Percentiles rank a stretch among this genome's conserved stretches.
Conservation (phyloP, 2,329 filamentous ascomycete genomes). For the Hypomyces perniciosus region DNA sequence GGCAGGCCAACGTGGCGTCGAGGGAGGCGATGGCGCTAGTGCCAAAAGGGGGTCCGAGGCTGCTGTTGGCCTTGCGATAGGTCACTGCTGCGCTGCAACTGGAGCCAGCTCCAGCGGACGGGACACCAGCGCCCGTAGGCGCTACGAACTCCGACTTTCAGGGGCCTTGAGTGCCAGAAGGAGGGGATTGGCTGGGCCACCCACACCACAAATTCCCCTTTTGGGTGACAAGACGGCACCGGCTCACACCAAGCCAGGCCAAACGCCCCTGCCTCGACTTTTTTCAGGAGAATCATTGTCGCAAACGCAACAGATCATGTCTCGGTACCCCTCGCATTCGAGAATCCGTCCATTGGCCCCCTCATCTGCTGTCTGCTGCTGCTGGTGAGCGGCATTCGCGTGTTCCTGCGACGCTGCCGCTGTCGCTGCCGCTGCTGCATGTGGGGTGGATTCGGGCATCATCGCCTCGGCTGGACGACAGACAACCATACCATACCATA, state of each 20-base stretch:
- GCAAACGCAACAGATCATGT: slow-evolving; percentile 33
- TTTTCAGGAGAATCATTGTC: slow-evolving; percentile 7
- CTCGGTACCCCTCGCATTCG: slow-evolving; percentile 23
- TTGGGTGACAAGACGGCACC: slow-evolving; percentile 5
- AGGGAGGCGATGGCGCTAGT: background rate
- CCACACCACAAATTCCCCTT: slow-evolving; percentile 12
- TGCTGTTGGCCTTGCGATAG: background rate
- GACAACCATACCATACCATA: background rate
- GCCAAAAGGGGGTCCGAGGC: background rate
- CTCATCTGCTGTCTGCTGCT: slow-evolving; percentile 5
- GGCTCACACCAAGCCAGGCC: slow-evolving; percentile 4
- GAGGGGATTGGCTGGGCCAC: slow-evolving; percentile 1
- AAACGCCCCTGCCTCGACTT: slow-evolving; percentile 7
- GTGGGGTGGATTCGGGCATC: slow-evolving; percentile 3
- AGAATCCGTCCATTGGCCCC: slow-evolving; percentile 10
- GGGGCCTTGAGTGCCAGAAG: background rate
- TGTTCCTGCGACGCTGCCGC: slow-evolving; percentile 9
- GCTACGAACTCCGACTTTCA: background rate
- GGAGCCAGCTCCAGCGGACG: background rate
- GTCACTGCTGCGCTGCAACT: background rate
- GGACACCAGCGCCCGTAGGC: background rate
- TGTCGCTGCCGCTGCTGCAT: slow-evolving; percentile 5
- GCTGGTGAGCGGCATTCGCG: slow-evolving; percentile 5
- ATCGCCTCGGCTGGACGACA: background rate
- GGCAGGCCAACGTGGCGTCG: no score